Percentiles rank a stretch among this genome's conserved stretches.
phyloP scores from a whole-genome alignment of 352 stramenopile species.

The Pythium oligandrum region DNA sequence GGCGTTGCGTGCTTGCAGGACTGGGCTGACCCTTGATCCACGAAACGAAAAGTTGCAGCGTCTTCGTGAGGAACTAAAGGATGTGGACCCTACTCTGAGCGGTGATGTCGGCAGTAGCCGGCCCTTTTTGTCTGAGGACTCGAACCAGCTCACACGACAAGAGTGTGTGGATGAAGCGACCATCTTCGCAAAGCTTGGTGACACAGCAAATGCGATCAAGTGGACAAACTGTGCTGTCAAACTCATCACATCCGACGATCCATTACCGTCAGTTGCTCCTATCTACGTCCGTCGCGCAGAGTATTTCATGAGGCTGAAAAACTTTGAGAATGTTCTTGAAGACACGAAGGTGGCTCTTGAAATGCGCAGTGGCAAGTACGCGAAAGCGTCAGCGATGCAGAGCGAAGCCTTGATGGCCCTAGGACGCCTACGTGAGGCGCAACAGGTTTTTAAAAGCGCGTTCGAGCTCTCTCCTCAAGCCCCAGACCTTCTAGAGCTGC shows the following conservation, averaged over 20 bases:
- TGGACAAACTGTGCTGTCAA: no score
- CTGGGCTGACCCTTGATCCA: conserved; percentile 27
- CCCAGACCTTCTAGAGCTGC: not conserved
- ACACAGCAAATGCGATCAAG: no score
- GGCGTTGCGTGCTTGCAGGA: conserved; percentile 26
- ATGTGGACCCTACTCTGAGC: no score
- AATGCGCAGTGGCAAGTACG: not conserved
- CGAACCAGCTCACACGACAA: no score
- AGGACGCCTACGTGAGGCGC: not conserved
- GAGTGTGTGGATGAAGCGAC: no score
- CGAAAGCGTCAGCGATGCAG: not conserved
- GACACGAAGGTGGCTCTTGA: not conserved
- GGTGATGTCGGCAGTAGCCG: no score
- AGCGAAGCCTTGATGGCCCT: not conserved
- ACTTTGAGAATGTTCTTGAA: not conserved
- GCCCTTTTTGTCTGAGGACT: no score
- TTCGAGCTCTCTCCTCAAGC: not conserved
- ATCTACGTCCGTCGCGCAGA: not conserved
- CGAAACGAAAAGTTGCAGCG: no score
- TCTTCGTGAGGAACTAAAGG: no score
- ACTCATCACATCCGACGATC: no score
- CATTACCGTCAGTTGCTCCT: not conserved
- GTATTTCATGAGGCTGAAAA: not conserved
- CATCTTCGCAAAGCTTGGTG: no score
- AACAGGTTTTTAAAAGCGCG: not conserved